Evolutionary conservation across 441 rosid species (phyloP).

Genomic region (Corymbia calophylla): DNA sequence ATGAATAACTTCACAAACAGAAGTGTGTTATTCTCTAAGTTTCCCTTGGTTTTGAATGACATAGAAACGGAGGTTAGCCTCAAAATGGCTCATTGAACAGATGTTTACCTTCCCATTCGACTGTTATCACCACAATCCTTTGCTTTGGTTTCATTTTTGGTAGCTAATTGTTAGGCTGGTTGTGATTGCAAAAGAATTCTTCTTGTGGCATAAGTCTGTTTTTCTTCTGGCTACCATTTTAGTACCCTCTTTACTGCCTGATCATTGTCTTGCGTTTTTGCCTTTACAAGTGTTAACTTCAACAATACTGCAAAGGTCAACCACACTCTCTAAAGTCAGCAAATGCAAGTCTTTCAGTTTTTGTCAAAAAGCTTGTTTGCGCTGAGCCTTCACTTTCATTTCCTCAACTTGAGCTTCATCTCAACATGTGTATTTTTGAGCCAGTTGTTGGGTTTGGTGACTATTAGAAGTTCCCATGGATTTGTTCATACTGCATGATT

Average conservation of each 20-base stretch:
- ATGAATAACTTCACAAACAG: not conserved
- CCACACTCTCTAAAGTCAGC: not conserved
- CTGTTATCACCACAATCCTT: not conserved
- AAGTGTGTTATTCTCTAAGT: not conserved
- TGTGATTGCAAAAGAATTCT: not conserved
- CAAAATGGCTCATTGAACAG: not conserved
- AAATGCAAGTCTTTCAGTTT: not conserved
- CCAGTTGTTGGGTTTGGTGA: not conserved
- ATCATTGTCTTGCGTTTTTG: not conserved
- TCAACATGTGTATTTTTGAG: not conserved
- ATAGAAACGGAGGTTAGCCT: not conserved
- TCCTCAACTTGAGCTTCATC: not conserved
- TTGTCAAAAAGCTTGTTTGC: not conserved
- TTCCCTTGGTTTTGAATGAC: not conserved
- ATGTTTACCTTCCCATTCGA: not conserved
- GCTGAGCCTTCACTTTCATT: not conserved
- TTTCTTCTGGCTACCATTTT: not conserved
- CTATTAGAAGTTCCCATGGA: not conserved
- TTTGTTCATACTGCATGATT: not conserved
- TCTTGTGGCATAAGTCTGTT: not conserved
- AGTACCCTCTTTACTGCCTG: not conserved
- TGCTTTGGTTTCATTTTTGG: not conserved
- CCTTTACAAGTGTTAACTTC: not conserved
- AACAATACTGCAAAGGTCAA: not conserved
- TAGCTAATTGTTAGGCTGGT: not conserved